Evolutionary conservation across 768 basidiomycete species (phyloP).

Genomic region (Trametes villosa): DNA sequence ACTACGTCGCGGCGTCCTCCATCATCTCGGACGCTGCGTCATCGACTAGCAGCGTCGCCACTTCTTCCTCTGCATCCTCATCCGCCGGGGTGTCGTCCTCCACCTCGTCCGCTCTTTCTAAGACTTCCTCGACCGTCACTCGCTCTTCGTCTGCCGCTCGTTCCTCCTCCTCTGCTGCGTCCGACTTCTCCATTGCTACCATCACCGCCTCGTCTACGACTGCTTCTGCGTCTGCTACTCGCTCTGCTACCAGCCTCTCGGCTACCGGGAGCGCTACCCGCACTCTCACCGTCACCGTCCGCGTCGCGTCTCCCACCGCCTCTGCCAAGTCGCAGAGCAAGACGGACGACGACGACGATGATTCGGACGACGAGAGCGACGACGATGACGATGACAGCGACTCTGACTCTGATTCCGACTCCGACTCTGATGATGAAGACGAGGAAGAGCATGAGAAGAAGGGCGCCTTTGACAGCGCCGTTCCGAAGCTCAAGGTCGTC

Average conservation of each 20-base stretch:
- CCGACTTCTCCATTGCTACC: conserved; percentile 4
- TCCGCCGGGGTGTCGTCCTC: background rate
- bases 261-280: background rate
- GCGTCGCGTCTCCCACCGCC: conserved; percentile 8
- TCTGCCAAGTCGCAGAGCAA: conserved; percentile 12
- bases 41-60: conserved; percentile 7
- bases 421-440: conserved; percentile 15
- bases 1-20: conserved; percentile 10
- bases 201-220: background rate
- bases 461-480: background rate
- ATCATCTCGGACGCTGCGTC: conserved; percentile 3
- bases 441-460: conserved; percentile 12
- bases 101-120: conserved; percentile 4
- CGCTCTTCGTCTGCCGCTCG: background rate
- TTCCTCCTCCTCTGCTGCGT: background rate
- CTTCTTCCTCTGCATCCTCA: conserved; percentile 5
- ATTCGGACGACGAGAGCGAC: conserved; percentile 15
- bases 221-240: background rate
- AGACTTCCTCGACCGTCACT: background rate
- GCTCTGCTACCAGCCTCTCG: background rate
- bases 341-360: conserved; percentile 9
- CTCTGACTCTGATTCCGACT: conserved; percentile 1
- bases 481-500: background rate
- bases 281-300: conserved; percentile 24
- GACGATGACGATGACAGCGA: conserved; percentile 10